Evolutionary conservation across 495 filamentous ascomycete genomes (phyloP), one percentile per base, ranked within the genome.

Genomic region (Aspergillus cristatus): DNA sequence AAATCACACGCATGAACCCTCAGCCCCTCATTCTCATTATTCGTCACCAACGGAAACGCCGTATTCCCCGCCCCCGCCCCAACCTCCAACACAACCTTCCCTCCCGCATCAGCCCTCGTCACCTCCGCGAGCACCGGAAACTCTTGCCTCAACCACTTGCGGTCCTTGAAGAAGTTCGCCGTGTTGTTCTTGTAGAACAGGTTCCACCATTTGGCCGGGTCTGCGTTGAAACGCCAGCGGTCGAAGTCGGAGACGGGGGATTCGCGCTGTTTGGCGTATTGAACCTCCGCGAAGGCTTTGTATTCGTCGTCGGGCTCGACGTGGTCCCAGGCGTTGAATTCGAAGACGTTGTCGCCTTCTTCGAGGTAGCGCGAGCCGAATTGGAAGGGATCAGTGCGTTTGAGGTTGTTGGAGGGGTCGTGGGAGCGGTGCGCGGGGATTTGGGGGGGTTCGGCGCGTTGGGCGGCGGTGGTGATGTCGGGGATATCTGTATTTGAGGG

Each of bases 251-350:
- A 84, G 18, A 91, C 90, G 25, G 86, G 90, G 34, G 79, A 67
- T 46, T 77, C 74, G 38, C 87, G 76, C 67, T 98, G 91, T 57
- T 78, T 81, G 20, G 70, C 71, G 51, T 82, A 89, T 58, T 97
- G 91, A 40, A 73, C 57, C 52, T 84, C 74, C 30, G 87, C 81
- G 57, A 87, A 90, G 36, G 80, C 76, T 46, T 77, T 77, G 70
- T 93, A 96, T 17, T 78, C 65, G 38, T 83, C 75, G 54, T 94
- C 87, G 43, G 86, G 81, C 50, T 67, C 78, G 51, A 97, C 91
- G 53, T 97, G 89, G 60, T 98, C 91, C 91, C 91, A 98, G 28
- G 91, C 91, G 58, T 98, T 98, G 78, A 88, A 90, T 53, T 89
- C 81, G 65, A 83, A 97, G 46, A 93, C 80, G 51, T 96, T 74